A percentile compares a stretch with the other conserved stretches of the same genome.
These are phyloP conservation scores for Capsicum pubescens DNA, from an alignment of 257 asterid species.

Conservation along the genomic window DNA sequence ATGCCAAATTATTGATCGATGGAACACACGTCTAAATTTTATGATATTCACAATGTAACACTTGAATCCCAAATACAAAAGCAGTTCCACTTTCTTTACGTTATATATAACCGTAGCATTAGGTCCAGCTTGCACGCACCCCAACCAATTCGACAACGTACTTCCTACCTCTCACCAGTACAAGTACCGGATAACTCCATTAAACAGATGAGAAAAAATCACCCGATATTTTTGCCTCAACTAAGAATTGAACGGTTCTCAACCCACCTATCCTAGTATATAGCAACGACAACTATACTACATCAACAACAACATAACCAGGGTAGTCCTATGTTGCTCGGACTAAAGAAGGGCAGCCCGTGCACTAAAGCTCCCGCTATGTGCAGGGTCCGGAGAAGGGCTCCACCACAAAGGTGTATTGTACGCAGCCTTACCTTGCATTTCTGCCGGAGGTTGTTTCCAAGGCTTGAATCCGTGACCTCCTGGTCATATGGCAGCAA, in stretches of 20 bases:
- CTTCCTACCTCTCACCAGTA: neutral
- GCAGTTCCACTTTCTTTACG: neutral
- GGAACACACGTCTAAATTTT: neutral
- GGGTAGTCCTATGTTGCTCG: too few relatives aligned
- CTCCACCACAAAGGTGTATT: too few relatives aligned
- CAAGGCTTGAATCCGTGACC: too few relatives aligned
- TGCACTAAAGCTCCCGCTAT: too few relatives aligned
- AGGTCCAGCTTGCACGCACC: neutral
- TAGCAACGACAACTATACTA: neutral
- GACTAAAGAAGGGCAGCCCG: too few relatives aligned
- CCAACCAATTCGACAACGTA: neutral
- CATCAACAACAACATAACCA: neutral
- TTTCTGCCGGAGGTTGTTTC: too few relatives aligned
- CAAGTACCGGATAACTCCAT: neutral
- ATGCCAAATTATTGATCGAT: neutral
- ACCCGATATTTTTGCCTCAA: neutral
- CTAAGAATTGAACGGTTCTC: neutral
- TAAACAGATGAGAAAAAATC: neutral
- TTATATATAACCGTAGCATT: neutral
- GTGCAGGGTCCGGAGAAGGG: too few relatives aligned
- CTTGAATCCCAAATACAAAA: neutral
- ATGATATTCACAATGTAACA: neutral
- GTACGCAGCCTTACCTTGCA: too few relatives aligned
- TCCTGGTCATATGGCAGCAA: too few relatives aligned
- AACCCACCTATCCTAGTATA: constrained; percentile 7